A percentile compares a stretch with the other conserved stretches of the same genome.
Conservation (phyloP, 805 yeast genomes). For the Hanseniaspora vineae region DNA sequence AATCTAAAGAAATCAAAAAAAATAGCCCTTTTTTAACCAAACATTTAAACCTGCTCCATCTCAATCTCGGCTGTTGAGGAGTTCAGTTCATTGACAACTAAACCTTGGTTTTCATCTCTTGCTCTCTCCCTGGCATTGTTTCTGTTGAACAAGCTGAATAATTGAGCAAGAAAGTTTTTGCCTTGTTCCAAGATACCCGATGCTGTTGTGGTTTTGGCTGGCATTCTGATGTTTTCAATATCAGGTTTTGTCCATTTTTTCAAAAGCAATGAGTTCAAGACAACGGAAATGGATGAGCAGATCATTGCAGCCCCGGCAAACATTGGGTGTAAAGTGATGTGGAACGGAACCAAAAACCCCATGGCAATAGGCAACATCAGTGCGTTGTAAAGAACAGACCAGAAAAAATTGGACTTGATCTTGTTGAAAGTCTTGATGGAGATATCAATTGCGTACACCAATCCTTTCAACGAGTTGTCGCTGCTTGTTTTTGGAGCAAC, state of each 20-base stretch:
- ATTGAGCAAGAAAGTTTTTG: too few relatives aligned
- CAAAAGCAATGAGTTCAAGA: constrained; percentile 60
- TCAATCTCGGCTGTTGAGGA: neutral
- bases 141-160: too few relatives aligned
- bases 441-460: constrained; percentile 51
- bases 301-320: constrained; percentile 93
- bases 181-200: too few relatives aligned
- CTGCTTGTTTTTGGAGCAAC: neutral
- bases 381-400: constrained; percentile 78
- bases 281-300: constrained; percentile 79
- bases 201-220: neutral
- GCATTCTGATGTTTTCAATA: neutral
- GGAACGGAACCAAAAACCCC: constrained; percentile 76
- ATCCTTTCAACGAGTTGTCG: constrained; percentile 29
- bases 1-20: neutral
- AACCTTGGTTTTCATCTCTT: neutral
- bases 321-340: constrained; percentile 69
- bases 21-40: too few relatives aligned
- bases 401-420: constrained; percentile 68
- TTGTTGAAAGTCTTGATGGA: constrained; percentile 57
- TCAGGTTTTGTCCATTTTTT: constrained; percentile 44
- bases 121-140: too few relatives aligned
- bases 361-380: constrained; percentile 89
- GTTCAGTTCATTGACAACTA: neutral
- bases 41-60: neutral